Base-by-base conservation (phyloP, 1,139 yeast genomes). In the Geotrichum klebahnii region DNA sequence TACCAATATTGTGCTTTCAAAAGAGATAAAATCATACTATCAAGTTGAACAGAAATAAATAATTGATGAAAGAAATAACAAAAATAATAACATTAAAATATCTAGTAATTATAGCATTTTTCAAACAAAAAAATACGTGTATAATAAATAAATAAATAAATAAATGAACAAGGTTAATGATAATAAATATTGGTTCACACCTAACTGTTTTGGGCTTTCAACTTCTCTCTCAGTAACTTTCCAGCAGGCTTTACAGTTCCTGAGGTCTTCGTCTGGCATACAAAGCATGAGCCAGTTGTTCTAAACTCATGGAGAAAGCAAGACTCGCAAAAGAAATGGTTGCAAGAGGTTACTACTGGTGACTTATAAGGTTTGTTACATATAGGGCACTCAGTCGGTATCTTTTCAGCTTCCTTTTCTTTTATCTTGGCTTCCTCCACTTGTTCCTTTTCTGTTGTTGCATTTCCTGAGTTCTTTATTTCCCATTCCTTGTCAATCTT, bases 401-500 rank as follows among this genome's bases (percentile, higher is more conserved):
- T 19, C 32, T 34, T 37, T 35, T 37, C 52, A 6, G 17, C 20
- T 28, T 47, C 33, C 14, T 33, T 47, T 32, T 51, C 23, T 59
- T 57, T 23, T 54, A 39, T 36, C 55, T 52, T 34, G 23, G 38
- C 31, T 34, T 53, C 5, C 0, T 35, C 26, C 6, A 44, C 51
- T 9, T 56, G 6, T 46, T 51, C 28, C 40, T 26, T 31, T 46
- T 50, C 28, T 37, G 45, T 28, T 23, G 38, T 33, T n/a, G 46
- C 45, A 8, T 32, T 51, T 48, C 33, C 52, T 3, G 38, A 48
- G 48, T 48, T 58, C 60, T 24, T 58, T 54, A 59, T 54, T 57
- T 85, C 83, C 96, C 96, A 88, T 42, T 87, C 96, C 55, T 75
- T 76, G 19, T 75, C 78, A 1, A 82, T 66, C 53, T 84, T 82